Percentiles rank a stretch among this genome's conserved stretches.
Conservation (phyloP, 2,329 filamentous ascomycete genomes). For the Penicillium sp. region DNA sequence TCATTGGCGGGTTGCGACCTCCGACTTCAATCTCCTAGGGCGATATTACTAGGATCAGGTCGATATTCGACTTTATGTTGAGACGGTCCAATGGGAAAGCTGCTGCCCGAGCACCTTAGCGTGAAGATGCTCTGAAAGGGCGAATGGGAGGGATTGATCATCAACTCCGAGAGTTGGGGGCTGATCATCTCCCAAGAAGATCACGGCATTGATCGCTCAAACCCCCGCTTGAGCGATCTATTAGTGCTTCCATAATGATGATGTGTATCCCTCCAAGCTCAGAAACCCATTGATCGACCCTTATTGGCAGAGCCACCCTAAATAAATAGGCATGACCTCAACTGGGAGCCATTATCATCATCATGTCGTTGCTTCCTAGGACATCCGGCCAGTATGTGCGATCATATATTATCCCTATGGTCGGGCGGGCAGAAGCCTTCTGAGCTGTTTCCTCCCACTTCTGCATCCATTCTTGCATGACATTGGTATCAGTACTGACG, state of each 20-base stretch:
- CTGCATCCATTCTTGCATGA: not conserved
- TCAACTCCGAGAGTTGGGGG: not conserved
- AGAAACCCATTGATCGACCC: not conserved
- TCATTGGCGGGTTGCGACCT: constrained; percentile 21
- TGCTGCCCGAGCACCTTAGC: not conserved
- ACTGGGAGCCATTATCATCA: constrained; percentile 18
- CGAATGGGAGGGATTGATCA: not conserved
- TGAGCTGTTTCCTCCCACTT: not conserved
- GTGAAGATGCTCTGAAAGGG: not conserved
- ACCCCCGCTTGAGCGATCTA: not conserved
- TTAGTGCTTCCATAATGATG: constrained; percentile 11
- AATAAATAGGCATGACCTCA: constrained; percentile 24
- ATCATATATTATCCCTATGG: constrained; percentile 11
- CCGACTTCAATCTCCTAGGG: constrained; percentile 5
- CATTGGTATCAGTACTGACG: not conserved
- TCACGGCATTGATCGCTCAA: not conserved
- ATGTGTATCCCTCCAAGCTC: not conserved
- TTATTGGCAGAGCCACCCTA: not conserved
- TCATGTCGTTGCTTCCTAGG: constrained; percentile 21
- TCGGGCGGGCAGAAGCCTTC: not conserved
- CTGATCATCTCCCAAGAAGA: not conserved
- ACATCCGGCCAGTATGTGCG: constrained; percentile 7
- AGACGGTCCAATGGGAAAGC: not conserved
- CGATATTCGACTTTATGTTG: not conserved
- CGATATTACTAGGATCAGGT: not conserved